Conservation (phyloP, 495 filamentous ascomycete species). For the Hypoxylon rickii region DNA sequence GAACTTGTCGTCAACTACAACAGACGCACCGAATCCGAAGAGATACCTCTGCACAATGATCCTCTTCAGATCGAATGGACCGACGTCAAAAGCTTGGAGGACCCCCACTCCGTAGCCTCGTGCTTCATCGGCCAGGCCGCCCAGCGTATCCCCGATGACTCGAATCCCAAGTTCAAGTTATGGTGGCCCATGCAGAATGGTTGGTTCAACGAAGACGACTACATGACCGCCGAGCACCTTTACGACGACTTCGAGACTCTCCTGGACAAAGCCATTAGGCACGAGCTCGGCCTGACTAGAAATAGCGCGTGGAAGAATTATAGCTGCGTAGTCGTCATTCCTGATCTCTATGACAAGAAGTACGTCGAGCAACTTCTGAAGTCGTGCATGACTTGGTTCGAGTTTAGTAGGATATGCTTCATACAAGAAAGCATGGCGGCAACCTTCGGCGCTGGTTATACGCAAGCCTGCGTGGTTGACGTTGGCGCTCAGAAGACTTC, state of each 20-base stretch:
- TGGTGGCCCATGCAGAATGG: conserved; percentile 90
- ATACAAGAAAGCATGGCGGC: conserved; percentile 95
- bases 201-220: conserved; percentile 88
- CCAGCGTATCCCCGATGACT: conserved; percentile 82
- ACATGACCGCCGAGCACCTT: conserved; percentile 72
- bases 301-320: conserved; percentile 87
- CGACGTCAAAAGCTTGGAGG: conserved; percentile 65
- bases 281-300: conserved; percentile 75
- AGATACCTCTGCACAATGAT: conserved; percentile 92
- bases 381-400: conserved; percentile 83
- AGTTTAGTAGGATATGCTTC: conserved; percentile 85
- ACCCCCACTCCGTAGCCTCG: conserved; percentile 59
- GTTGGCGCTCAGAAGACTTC: conserved; percentile 98
- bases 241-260: conserved; percentile 85
- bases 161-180: conserved; percentile 85
- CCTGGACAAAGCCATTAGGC: conserved; percentile 81
- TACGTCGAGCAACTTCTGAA: conserved; percentile 86
- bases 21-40: conserved; percentile 74
- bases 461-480: conserved; percentile 91
- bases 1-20: conserved; percentile 94
- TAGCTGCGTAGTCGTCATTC: conserved; percentile 91
- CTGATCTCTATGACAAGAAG: conserved; percentile 91
- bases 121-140: conserved; percentile 83
- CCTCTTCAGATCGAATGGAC: conserved; percentile 94
- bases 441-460: conserved; percentile 94